A percentile compares a stretch with the other conserved stretches of the same genome.
These are phyloP conservation scores for Arabis hirsuta DNA, from an alignment of 345 rosid genomes.

Conservation along the genomic window DNA sequence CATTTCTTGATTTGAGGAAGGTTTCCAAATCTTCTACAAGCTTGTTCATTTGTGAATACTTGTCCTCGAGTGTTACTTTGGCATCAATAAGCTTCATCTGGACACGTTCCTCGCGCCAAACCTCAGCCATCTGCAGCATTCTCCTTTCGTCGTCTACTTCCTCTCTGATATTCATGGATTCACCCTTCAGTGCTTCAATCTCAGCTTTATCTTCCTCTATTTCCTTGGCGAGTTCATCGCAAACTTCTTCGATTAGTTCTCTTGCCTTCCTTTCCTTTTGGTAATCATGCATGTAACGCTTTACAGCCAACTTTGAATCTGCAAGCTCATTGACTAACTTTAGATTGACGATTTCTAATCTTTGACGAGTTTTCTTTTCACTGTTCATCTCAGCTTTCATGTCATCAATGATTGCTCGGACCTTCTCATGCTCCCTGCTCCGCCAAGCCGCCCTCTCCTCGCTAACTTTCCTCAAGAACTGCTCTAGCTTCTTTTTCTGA, in stretches of 20 bases:
- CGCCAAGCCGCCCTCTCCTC: conserved; percentile 88
- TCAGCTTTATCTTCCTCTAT: conserved; percentile 81
- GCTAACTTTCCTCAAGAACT: conserved; percentile 77
- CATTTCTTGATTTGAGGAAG: conserved; percentile 52
- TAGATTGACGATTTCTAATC: conserved; percentile 69
- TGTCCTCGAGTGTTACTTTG: conserved; percentile 56
- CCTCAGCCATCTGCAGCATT: conserved; percentile 96
- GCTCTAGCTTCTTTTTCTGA: conserved; percentile 83
- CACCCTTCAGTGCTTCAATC: conserved; percentile 66
- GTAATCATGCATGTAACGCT: conserved; percentile 72
- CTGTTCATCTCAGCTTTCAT: conserved; percentile 64
- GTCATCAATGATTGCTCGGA: conserved; percentile 73
- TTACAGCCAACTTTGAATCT: conserved; percentile 65
- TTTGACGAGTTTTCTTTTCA: conserved; percentile 74
- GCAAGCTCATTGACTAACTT: conserved; percentile 81
- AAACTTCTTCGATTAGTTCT: conserved; percentile 72
- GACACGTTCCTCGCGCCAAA: conserved; percentile 96
- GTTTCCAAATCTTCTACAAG: conserved; percentile 66
- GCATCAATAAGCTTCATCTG: conserved; percentile 94
- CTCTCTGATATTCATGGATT: conserved; percentile 63
- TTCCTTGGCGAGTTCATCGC: conserved; percentile 88
- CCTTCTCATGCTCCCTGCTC: conserved; percentile 83
- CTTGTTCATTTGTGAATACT: conserved; percentile 54
- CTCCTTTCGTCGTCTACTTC: conserved; percentile 85
- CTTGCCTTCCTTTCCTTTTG: conserved; percentile 74